phyloP scores from a whole-genome alignment of 495 filamentous ascomycete species.

The Penicillium verhagenii region DNA sequence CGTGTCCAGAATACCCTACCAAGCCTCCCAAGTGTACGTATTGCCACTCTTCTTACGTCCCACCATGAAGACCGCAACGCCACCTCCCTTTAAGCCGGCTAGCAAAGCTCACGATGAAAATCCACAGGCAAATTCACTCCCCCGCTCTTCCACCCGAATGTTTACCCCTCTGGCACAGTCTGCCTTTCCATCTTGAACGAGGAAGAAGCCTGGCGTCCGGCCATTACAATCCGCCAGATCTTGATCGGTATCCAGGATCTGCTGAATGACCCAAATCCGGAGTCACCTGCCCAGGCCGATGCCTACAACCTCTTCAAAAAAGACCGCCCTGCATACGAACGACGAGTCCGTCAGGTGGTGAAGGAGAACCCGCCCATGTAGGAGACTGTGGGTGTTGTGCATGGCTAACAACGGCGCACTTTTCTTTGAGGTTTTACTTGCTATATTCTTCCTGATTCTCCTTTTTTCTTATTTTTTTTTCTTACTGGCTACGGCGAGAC shows the following conservation, averaged over 20 bases:
- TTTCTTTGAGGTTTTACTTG: conserved; percentile 8
- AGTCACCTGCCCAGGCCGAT: conserved; percentile 94
- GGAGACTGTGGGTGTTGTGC: conserved; percentile 4
- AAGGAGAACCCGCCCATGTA: conserved; percentile 77
- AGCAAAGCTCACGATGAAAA: not conserved
- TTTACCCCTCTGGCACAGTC: conserved; percentile 97
- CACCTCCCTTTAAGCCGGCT: not conserved
- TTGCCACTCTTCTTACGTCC: not conserved
- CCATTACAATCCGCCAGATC: conserved; percentile 97
- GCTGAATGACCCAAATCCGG: conserved; percentile 93
- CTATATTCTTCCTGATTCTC: not conserved
- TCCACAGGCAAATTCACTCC: conserved; percentile 88
- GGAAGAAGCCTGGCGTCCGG: conserved; percentile 97
- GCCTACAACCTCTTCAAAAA: conserved; percentile 97
- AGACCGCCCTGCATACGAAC: conserved; percentile 83
- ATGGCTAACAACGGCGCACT: conserved; percentile 1
- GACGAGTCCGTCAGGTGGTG: conserved; percentile 80
- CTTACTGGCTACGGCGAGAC: conserved; percentile 9
- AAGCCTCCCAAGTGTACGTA: conserved; percentile 95
- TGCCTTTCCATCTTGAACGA: conserved; percentile 98
- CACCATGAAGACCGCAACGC: not conserved
- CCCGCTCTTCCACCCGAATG: conserved; percentile 97
- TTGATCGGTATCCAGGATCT: conserved; percentile 94
- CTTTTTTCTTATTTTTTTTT: conserved; percentile 14
- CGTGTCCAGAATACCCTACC: conserved; percentile 83